Evolutionary conservation across 1,284 basidiomycete genomes (phyloP).

Genomic region (Wallemia mellicola): DNA sequence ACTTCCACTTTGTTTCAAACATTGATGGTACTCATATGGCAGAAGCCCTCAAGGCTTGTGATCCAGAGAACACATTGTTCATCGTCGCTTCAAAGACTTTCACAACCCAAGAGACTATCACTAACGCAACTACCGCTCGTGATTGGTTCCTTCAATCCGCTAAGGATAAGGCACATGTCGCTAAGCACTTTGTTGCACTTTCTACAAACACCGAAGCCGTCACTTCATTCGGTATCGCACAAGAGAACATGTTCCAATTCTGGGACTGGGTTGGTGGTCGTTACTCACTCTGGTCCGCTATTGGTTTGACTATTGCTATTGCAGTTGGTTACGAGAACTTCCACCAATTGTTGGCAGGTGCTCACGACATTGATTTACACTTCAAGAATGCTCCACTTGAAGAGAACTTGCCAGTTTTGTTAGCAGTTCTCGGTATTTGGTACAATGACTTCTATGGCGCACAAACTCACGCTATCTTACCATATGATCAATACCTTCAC

Average conservation of each 20-base stretch:
- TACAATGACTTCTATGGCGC: constrained; percentile 95
- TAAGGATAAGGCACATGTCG: constrained; percentile 64
- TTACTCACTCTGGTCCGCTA: constrained; percentile 94
- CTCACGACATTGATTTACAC: constrained; percentile 92
- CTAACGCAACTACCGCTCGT: constrained; percentile 76
- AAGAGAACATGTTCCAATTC: constrained; percentile 96
- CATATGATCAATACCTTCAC: constrained; percentile 96
- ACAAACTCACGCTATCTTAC: constrained; percentile 78
- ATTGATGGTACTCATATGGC: constrained; percentile 94
- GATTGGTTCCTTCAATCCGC: constrained; percentile 75
- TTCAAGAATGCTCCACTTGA: constrained; percentile 69
- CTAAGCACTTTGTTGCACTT: constrained; percentile 95
- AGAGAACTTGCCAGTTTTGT: constrained; percentile 66
- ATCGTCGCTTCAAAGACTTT: constrained; percentile 97
- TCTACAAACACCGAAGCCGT: constrained; percentile 88
- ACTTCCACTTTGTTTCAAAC: constrained; percentile 77
- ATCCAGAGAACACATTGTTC: constrained; percentile 84
- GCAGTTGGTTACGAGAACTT: constrained; percentile 87
- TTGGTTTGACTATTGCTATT: constrained; percentile 77
- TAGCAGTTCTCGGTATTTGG: constrained; percentile 85
- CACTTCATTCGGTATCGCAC: constrained; percentile 72
- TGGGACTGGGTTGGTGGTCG: constrained; percentile 99
- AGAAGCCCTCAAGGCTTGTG: constrained; percentile 48
- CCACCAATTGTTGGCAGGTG: constrained; percentile 59
- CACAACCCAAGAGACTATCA: constrained; percentile 97